Conservation (phyloP, 352 stramenopile genomes). For the Thalassiosira hispida region DNA sequence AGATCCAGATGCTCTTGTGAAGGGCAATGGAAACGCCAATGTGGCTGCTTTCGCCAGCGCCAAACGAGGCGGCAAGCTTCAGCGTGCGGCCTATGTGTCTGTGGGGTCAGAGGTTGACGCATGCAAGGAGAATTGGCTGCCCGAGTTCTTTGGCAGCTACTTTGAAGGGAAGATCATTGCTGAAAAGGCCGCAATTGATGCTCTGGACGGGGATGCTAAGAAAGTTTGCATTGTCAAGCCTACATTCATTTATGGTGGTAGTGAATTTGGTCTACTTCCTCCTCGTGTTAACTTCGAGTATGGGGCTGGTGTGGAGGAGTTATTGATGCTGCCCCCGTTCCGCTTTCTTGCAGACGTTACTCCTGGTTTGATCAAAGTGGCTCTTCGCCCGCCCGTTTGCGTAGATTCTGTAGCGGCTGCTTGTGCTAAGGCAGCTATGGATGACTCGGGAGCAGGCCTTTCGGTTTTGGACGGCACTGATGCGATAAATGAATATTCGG, state of each 20-base stretch:
- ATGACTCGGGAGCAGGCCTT: slow-evolving; percentile 33
- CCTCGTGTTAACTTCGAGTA: slow-evolving; percentile 75
- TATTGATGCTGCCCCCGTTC: slow-evolving; percentile 62
- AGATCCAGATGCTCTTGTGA: slow-evolving; percentile 38
- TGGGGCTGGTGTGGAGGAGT: slow-evolving; percentile 64
- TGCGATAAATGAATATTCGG: slow-evolving; percentile 54
- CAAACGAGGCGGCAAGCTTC: slow-evolving; percentile 52
- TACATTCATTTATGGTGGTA: slow-evolving; percentile 81
- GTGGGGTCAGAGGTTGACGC: slow-evolving; percentile 74
- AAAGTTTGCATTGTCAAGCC: slow-evolving; percentile 63
- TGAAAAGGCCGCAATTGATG: slow-evolving; percentile 48
- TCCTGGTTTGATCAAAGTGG: slow-evolving; percentile 80
- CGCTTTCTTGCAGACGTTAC: slow-evolving; percentile 57
- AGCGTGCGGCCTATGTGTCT: slow-evolving; percentile 65
- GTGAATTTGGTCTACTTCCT: slow-evolving; percentile 69
- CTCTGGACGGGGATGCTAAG: slow-evolving; percentile 40
- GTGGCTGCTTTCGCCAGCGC: slow-evolving; percentile 50
- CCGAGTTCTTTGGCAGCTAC: slow-evolving; percentile 71
- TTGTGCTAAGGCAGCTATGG: slow-evolving; percentile 57
- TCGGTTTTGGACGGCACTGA: slow-evolving; percentile 51
- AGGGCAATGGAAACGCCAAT: slow-evolving; percentile 62
- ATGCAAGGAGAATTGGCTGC: slow-evolving; percentile 61
- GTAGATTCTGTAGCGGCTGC: slow-evolving; percentile 72
- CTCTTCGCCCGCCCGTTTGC: slow-evolving; percentile 69
- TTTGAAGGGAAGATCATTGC: slow-evolving; percentile 73